Base-by-base conservation (phyloP, 768 basidiomycete genomes). In the Termitomyces sp. region DNA sequence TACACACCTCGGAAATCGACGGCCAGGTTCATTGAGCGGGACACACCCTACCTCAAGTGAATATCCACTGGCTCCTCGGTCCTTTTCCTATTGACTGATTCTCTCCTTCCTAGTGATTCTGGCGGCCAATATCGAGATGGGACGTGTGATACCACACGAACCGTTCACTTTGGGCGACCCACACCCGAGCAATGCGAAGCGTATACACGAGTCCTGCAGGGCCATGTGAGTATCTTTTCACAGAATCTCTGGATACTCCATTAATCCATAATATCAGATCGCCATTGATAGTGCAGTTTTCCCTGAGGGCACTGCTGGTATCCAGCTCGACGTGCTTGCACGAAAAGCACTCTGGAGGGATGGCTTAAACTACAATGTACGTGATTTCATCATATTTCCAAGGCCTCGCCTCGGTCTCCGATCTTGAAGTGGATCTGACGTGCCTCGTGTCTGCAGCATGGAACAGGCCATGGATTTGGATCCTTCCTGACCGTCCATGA, bases 131-230 rank as follows among this genome's bases (percentile, higher is more conserved):
- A 90, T 72, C 79, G 82, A 64, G 96, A 98, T 69, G 96, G 94
- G 5, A 98, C 96, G 11, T 91, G 89, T 73, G 89, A 92, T 69
- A 91, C 89, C 28, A 90, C 89, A 15, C 84, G 91, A 53, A 92
- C 91, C 0, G 75, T 93, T 33, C 91, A 94, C 76, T 92, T 96
- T 69, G 94, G 94, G 45, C 83, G 87, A n/a, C 91, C 92, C 7
- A 86, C 89, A n/a, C 62, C 79, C n/a, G 90, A 93, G 64, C 88
- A 93, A 71, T 89, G 86, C 70, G 90, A 95, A 65, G 94, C 96
- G 1, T 99, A 88, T 74, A 99, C 97, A 35, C 82, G 94, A 50
- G 97, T 98, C 46, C 73, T 99, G 60, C 97, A 99, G 75, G 96
- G 96, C 8, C 97, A 99, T 77, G 92, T 94, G 79, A 68, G 91